These are phyloP conservation scores for Phytopythium aichiense DNA, from an alignment of 352 stramenopile species.

Conservation along the genomic window DNA sequence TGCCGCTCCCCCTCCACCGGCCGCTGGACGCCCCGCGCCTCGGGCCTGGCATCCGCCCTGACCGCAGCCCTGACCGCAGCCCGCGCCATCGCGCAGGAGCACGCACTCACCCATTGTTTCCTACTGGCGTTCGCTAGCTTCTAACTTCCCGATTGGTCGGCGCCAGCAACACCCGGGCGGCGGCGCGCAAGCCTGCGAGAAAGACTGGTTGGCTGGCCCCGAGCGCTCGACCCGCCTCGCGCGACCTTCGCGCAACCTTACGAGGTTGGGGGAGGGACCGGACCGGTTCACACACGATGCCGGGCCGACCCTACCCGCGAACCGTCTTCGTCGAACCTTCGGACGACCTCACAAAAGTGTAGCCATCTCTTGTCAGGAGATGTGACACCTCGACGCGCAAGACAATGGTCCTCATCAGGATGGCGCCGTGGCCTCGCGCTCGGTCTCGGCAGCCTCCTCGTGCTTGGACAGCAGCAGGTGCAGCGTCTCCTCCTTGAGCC, in stretches of 20 bases:
- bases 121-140: constrained; percentile 58
- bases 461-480: constrained; percentile 55
- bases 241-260: constrained; percentile 20
- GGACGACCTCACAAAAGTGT: neutral
- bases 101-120: constrained; percentile 62
- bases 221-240: constrained; percentile 19
- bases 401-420: neutral
- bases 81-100: neutral
- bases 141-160: constrained; percentile 64
- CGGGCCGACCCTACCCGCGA: neutral
- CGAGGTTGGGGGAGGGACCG: neutral
- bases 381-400: neutral
- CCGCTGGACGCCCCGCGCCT: neutral
- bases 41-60: no score
- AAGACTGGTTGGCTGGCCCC: constrained; percentile 47
- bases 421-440: constrained; percentile 5
- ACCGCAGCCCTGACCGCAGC: no score
- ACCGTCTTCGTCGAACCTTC: neutral
- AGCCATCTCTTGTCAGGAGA: neutral
- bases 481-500: constrained; percentile 57
- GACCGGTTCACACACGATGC: neutral
- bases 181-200: constrained; percentile 14
- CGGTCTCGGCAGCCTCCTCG: constrained; percentile 25
- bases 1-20: neutral
- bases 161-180: constrained; percentile 19